These are phyloP conservation scores for Suillus spraguei DNA, from an alignment of 768 basidiomycete genomes.

Conservation along the genomic window DNA sequence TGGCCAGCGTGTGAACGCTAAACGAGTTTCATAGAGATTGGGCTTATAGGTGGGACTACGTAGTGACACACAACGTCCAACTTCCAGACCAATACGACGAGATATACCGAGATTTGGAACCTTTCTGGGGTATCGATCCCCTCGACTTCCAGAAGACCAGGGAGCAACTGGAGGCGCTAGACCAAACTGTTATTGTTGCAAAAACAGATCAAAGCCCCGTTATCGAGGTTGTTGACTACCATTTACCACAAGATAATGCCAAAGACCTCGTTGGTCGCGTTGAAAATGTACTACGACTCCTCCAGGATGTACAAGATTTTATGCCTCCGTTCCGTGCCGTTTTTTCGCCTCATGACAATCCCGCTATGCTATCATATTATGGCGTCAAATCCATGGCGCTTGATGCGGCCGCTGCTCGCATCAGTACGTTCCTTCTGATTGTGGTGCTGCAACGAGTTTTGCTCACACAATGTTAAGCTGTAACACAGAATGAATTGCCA, in stretches of 20 bases:
- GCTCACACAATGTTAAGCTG: slow-evolving; percentile 20
- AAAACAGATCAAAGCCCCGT: slow-evolving; percentile 19
- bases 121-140: slow-evolving; percentile 40
- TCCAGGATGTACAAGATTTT: slow-evolving; percentile 29
- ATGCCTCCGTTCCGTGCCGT: slow-evolving; percentile 36
- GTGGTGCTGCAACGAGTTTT: neutral
- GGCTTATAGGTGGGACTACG: slow-evolving; percentile 42
- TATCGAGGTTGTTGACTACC: slow-evolving; percentile 21
- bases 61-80: slow-evolving; percentile 37
- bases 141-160: slow-evolving; percentile 23
- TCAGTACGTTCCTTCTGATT: slow-evolving; percentile 21
- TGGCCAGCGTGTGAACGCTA: neutral
- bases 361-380: slow-evolving; percentile 29
- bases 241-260: slow-evolving; percentile 10
- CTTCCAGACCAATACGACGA: slow-evolving; percentile 52
- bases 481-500: slow-evolving; percentile 37
- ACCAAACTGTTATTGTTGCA: slow-evolving; percentile 23
- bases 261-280: slow-evolving; percentile 7
- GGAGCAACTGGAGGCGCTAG: slow-evolving; percentile 21
- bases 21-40: neutral
- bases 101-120: slow-evolving; percentile 39
- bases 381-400: slow-evolving; percentile 23
- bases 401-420: slow-evolving; percentile 31
- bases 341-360: slow-evolving; percentile 33
- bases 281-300: slow-evolving; percentile 21